These are phyloP conservation scores for Tetradesmus lagerheimii DNA, from an alignment of 139 green algal genomes.

Conservation along the genomic window DNA sequence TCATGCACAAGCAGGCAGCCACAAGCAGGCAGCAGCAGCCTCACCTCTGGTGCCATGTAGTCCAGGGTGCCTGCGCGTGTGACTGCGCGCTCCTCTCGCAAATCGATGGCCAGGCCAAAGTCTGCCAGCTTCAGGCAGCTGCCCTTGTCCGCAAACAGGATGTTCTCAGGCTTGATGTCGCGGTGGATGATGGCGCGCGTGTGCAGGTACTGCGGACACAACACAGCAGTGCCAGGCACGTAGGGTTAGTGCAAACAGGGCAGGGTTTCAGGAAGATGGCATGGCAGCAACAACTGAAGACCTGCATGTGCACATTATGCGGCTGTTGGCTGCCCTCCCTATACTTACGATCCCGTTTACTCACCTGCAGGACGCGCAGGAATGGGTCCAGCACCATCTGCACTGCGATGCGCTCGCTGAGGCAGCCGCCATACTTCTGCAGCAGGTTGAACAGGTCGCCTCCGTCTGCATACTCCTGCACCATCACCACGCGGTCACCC, in stretches of 20 bases:
- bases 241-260: not conserved
- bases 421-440: conserved; percentile 69
- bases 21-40: not conserved
- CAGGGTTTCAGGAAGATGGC: not conserved
- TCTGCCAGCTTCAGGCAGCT: conserved; percentile 72
- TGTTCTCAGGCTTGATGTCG: conserved; percentile 75
- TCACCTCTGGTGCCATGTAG: conserved; percentile 71
- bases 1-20: too few species aligned
- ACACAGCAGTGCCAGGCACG: not conserved
- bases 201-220: conserved; percentile 50
- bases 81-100: conserved; percentile 68
- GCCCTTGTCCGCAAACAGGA: conserved; percentile 65
- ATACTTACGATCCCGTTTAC: not conserved
- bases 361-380: conserved; percentile 66
- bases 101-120: conserved; percentile 78
- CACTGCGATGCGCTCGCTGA: conserved; percentile 69
- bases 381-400: conserved; percentile 76
- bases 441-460: conserved; percentile 68
- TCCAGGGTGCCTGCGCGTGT: conserved; percentile 74
- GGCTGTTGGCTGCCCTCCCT: not conserved
- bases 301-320: not conserved
- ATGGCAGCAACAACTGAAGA: not conserved
- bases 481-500: conserved; percentile 60
- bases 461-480: conserved; percentile 72
- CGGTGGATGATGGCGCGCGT: conserved; percentile 50